Evolutionary conservation across 2,329 filamentous ascomycete species (phyloP).

Genomic region (Nemania sp.): DNA sequence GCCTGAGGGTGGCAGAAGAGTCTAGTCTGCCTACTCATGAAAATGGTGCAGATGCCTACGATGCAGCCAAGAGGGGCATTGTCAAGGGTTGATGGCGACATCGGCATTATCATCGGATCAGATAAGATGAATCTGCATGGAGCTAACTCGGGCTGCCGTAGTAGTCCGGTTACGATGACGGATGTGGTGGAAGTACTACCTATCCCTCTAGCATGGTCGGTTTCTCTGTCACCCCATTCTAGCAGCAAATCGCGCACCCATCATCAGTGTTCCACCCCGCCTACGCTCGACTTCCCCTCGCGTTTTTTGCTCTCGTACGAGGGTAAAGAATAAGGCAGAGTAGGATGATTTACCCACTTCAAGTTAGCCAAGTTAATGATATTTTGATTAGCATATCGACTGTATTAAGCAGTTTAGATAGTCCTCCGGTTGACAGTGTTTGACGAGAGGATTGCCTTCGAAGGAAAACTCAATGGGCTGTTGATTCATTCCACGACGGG

Average conservation of each 20-base stretch:
- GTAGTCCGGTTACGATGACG: constrained; percentile 10
- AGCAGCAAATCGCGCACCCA: constrained; percentile 25
- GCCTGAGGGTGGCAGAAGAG: not conserved
- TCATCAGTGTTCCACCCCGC: not conserved
- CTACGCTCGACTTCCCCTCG: not conserved
- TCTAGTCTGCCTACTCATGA: not conserved
- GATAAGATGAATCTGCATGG: constrained; percentile 53
- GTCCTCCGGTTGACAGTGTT: too few species aligned
- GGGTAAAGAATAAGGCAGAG: not conserved
- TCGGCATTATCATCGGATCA: constrained; percentile 58
- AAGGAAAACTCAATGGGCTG: too few species aligned
- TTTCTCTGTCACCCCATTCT: constrained; percentile 19
- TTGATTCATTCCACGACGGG: too few species aligned
- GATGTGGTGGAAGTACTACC: not conserved
- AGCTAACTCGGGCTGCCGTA: constrained; percentile 19
- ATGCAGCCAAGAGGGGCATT: constrained; percentile 32
- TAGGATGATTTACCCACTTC: too few species aligned
- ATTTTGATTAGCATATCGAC: too few species aligned
- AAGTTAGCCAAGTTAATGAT: too few species aligned
- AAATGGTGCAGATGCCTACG: constrained; percentile 28
- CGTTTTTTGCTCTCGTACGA: not conserved
- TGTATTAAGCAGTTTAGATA: too few species aligned
- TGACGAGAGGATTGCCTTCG: too few species aligned
- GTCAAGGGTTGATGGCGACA: constrained; percentile 41
- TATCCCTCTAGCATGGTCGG: constrained; percentile 8